phyloP scores from a whole-genome alignment of 2,329 filamentous ascomycete species.

The Colletotrichum costaricense region DNA sequence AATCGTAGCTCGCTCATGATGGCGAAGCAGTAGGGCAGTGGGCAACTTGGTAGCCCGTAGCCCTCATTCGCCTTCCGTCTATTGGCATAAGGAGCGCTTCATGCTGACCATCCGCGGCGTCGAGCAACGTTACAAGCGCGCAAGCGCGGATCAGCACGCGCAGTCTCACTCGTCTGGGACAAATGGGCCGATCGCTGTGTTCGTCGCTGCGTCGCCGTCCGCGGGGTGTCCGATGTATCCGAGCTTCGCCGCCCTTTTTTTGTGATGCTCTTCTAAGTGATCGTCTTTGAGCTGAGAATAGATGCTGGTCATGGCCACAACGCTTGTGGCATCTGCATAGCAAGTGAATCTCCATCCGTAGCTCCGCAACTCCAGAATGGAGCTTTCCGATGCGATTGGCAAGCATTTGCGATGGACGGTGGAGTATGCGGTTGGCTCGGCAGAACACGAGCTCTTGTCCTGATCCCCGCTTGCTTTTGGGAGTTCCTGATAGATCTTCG shows the following conservation, averaged over 20 bases:
- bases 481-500: background rate
- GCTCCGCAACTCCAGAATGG: background rate
- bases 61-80: background rate
- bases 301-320: background rate
- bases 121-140: slow-evolving; percentile 35
- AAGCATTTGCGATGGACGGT: slow-evolving; percentile 9
- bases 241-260: background rate
- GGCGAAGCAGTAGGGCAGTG: background rate
- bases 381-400: slow-evolving; percentile 4
- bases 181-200: background rate
- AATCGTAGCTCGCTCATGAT: background rate
- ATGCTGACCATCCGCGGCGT: slow-evolving; percentile 5
- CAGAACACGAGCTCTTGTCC: slow-evolving; percentile 32
- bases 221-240: slow-evolving; percentile 5
- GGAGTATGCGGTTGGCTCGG: slow-evolving; percentile 23
- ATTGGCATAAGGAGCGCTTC: background rate
- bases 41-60: background rate
- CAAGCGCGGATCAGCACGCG: slow-evolving; percentile 23
- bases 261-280: background rate
- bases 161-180: background rate
- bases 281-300: background rate
- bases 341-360: background rate
- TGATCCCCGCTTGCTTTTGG: slow-evolving; percentile 23
- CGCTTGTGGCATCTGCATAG: background rate
- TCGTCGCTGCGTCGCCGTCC: background rate